phyloP scores from a whole-genome alignment of 495 filamentous ascomycete genomes.

The Aspergillus egyptiacus region DNA sequence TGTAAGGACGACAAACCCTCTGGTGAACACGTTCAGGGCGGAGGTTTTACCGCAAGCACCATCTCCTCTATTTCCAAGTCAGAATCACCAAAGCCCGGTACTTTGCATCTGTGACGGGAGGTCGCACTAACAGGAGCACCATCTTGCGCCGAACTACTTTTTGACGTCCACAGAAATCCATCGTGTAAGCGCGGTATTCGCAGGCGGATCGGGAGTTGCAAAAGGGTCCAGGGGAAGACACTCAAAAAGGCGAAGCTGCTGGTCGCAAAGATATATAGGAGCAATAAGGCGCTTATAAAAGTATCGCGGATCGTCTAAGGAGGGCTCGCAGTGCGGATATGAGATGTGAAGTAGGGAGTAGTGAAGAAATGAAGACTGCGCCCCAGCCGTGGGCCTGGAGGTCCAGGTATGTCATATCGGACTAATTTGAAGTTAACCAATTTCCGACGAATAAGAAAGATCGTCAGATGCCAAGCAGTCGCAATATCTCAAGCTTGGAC shows the following conservation, averaged over 20 bases:
- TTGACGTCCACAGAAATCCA: slow-evolving; percentile 53
- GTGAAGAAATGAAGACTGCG: slow-evolving; percentile 20
- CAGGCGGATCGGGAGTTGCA: slow-evolving; percentile 1
- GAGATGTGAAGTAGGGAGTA: slow-evolving; percentile 1
- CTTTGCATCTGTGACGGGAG: not conserved
- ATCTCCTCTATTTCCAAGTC: slow-evolving; percentile 62
- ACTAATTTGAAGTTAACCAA: slow-evolving; percentile 25
- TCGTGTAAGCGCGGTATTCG: slow-evolving; percentile 17
- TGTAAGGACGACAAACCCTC: slow-evolving; percentile 59
- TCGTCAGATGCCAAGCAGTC: slow-evolving; percentile 28
- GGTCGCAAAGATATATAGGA: slow-evolving; percentile 1
- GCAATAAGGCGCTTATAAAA: not conserved
- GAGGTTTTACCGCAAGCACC: slow-evolving; percentile 98
- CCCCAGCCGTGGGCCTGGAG: slow-evolving; percentile 29
- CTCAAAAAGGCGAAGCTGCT: not conserved
- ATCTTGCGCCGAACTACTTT: slow-evolving; percentile 95
- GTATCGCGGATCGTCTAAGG: not conserved
- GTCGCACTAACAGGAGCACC: slow-evolving; percentile 75
- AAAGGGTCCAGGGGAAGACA: slow-evolving; percentile 1
- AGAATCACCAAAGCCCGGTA: slow-evolving; percentile 8
- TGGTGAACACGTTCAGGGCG: slow-evolving; percentile 93
- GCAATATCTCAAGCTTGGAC: slow-evolving; percentile 2
- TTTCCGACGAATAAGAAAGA: slow-evolving; percentile 36
- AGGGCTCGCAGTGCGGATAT: not conserved
- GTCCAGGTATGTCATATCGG: slow-evolving; percentile 44